These are phyloP conservation scores for Pseudonitzschia multiseries DNA, from an alignment of 108 stramenopile genomes.

Conservation along the genomic window DNA sequence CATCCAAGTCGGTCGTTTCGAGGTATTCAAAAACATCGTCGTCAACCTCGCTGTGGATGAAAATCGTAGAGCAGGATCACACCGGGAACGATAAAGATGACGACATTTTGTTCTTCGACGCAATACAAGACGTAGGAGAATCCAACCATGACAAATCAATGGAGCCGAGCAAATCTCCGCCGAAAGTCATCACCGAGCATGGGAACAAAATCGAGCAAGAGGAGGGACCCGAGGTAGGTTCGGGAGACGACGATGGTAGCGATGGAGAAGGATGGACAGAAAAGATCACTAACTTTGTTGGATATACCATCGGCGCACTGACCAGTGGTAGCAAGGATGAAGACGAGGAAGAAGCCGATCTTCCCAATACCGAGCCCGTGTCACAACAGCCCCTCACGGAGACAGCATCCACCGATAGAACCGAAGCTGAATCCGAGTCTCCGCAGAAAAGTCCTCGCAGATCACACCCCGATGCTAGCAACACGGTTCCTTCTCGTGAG, in stretches of 20 bases:
- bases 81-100: background rate
- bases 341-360: background rate
- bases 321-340: background rate
- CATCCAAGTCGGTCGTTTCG: background rate
- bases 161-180: background rate
- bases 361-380: no score
- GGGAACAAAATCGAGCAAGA: no score
- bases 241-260: constrained; percentile 1
- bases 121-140: background rate
- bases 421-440: background rate
- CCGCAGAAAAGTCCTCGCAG: background rate
- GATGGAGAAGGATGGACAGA: constrained; percentile 2
- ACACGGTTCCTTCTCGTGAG: constrained; percentile 11
- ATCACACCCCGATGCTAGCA: background rate
- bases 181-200: background rate
- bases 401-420: no score
- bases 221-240: background rate
- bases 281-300: constrained; percentile 7
- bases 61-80: background rate
- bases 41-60: background rate
- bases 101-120: constrained; percentile 11
- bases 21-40: constrained; percentile 2
- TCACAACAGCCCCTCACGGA: no score
- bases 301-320: constrained; percentile 11
- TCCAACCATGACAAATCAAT: background rate